These are phyloP conservation scores for Trichophyton mentagrophytes DNA, from an alignment of 2,329 filamentous ascomycete species.

Conservation along the genomic window DNA sequence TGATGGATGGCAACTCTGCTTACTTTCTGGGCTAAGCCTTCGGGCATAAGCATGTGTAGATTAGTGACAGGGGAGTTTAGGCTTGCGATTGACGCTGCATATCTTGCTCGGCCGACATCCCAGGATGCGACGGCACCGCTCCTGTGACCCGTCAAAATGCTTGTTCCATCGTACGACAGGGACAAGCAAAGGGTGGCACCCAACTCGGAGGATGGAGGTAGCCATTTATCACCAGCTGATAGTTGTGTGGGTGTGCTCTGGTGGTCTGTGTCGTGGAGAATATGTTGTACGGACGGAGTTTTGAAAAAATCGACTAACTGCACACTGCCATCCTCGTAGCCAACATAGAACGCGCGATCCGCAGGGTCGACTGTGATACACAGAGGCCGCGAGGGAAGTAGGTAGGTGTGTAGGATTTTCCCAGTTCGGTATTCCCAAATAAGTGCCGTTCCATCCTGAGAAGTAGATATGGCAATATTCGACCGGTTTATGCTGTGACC, in stretches of 20 bases:
- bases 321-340: conserved; percentile 66
- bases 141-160: conserved; percentile 65
- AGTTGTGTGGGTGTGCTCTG: conserved; percentile 32
- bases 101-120: conserved; percentile 61
- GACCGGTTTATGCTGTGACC: conserved; percentile 59
- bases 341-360: conserved; percentile 68
- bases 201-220: conserved; percentile 47
- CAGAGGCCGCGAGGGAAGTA: conserved; percentile 61
- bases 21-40: conserved; percentile 31
- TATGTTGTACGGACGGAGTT: conserved; percentile 32
- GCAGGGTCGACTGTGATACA: conserved; percentile 69
- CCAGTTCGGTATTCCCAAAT: conserved; percentile 86
- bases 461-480: conserved; percentile 72
- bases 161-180: conserved; percentile 70
- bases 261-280: conserved; percentile 24
- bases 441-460: conserved; percentile 76
- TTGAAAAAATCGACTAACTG: conserved; percentile 66
- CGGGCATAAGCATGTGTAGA: conserved; percentile 56
- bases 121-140: conserved; percentile 68
- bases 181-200: conserved; percentile 56
- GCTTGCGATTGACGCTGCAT: conserved; percentile 53
- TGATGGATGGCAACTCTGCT: conserved; percentile 38
- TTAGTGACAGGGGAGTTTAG: conserved; percentile 77
- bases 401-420: conserved; percentile 62
- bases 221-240: conserved; percentile 31